Conservation (phyloP, 805 yeast genomes). For the Metschnikowia anglica region DNA sequence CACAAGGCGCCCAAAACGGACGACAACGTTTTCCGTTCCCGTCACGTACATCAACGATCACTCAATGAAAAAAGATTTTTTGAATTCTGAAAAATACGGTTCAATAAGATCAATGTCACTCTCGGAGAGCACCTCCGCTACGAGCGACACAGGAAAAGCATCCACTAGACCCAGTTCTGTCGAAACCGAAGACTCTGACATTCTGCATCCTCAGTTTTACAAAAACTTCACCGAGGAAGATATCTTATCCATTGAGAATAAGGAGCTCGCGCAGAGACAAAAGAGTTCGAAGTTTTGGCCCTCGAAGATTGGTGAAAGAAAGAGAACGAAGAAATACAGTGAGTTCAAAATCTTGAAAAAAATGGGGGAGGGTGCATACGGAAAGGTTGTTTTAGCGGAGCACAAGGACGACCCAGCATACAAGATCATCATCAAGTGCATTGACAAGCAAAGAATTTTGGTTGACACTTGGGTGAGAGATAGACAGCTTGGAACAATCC, state of each 20-base stretch:
- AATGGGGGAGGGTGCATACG: slow-evolving; percentile 97
- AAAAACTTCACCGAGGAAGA: slow-evolving; percentile 39
- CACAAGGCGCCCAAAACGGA: slow-evolving; percentile 31
- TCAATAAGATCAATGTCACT: slow-evolving; percentile 7
- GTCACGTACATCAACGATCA: slow-evolving; percentile 20
- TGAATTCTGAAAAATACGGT: slow-evolving; percentile 1
- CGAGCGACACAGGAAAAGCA: slow-evolving; percentile 9
- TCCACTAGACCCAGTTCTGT: slow-evolving; percentile 13
- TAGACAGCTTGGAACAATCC: slow-evolving; percentile 85
- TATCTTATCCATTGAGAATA: slow-evolving; percentile 47
- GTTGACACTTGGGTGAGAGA: slow-evolving; percentile 98
- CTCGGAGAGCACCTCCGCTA: slow-evolving; percentile 8
- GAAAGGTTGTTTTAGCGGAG: slow-evolving; percentile 81
- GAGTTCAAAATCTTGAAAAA: slow-evolving; percentile 72
- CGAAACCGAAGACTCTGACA: slow-evolving; percentile 11
- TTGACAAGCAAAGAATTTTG: slow-evolving; percentile 85
- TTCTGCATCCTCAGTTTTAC: slow-evolving; percentile 19
- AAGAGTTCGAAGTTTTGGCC: slow-evolving; percentile 48
- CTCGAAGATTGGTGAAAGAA: slow-evolving; percentile 53
- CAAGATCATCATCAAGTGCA: slow-evolving; percentile 79
- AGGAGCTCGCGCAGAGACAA: slow-evolving; percentile 37
- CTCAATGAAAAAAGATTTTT: background rate
- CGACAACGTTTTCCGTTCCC: slow-evolving; percentile 31
- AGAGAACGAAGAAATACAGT: slow-evolving; percentile 67
- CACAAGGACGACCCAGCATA: slow-evolving; percentile 62